Percentiles rank a stretch among this genome's conserved stretches.
Evolutionary conservation across 1,139 yeast species (phyloP).

Genomic region (Yamadazyma dushanensis): DNA sequence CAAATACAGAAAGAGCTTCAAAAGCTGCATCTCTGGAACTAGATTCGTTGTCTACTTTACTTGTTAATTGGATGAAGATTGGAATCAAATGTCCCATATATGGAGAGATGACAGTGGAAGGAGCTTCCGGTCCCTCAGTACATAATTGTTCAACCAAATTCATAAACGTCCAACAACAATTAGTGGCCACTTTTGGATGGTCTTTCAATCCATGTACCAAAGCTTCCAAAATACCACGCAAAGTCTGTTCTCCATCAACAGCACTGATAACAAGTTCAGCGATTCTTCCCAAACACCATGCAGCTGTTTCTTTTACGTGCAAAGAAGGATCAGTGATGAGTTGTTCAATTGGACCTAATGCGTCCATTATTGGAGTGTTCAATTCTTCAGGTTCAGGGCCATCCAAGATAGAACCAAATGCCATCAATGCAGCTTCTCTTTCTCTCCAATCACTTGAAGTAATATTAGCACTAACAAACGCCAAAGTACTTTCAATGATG

Average conservation of each 20-base stretch:
- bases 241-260: slow-evolving; percentile 60
- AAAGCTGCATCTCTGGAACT: slow-evolving; percentile 94
- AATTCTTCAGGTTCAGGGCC: slow-evolving; percentile 85
- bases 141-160: slow-evolving; percentile 85
- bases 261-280: slow-evolving; percentile 86
- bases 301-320: slow-evolving; percentile 94
- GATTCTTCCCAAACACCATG: slow-evolving; percentile 97
- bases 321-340: slow-evolving; percentile 72
- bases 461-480: slow-evolving; percentile 78
- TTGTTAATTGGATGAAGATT: slow-evolving; percentile 66
- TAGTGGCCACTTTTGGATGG: slow-evolving; percentile 89
- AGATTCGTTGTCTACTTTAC: slow-evolving; percentile 75
- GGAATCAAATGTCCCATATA: slow-evolving; percentile 72
- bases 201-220: slow-evolving; percentile 77
- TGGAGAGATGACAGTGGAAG: slow-evolving; percentile 67
- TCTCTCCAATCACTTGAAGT: slow-evolving; percentile 67
- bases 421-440: slow-evolving; percentile 98
- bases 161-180: slow-evolving; percentile 96
- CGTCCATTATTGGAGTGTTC: slow-evolving; percentile 69
- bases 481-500: slow-evolving; percentile 80
- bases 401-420: slow-evolving; percentile 93
- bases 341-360: slow-evolving; percentile 71
- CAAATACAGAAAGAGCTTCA: slow-evolving; percentile 85
- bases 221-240: slow-evolving; percentile 72
- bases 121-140: slow-evolving; percentile 52